A percentile compares a stretch with the other conserved stretches of the same genome.
phyloP scores from a whole-genome alignment of 1,284 basidiomycete genomes.

The Trichosporon coremiiforme region DNA sequence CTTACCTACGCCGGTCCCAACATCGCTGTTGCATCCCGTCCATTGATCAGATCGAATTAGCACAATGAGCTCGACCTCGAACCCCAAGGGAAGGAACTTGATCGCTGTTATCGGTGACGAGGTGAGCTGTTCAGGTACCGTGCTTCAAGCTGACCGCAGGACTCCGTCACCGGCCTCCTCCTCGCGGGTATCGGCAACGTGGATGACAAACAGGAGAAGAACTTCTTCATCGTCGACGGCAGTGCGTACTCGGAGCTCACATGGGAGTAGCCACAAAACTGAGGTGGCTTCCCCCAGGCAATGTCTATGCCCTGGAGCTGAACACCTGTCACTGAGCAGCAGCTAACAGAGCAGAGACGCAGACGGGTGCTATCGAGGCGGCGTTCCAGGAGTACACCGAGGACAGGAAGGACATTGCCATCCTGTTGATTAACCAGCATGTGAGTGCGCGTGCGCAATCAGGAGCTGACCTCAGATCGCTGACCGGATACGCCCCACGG shows the following conservation, averaged over 20 bases:
- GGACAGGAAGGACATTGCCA: conserved; percentile 82
- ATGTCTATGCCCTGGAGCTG: too few relatives aligned
- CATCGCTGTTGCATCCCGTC: conserved; percentile 14
- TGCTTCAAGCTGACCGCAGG: conserved; percentile 60
- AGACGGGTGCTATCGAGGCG: conserved; percentile 80
- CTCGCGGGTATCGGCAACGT: conserved; percentile 90
- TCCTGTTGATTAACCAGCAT: conserved; percentile 95
- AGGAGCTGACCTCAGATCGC: conserved; percentile 66
- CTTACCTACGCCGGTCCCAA: neutral
- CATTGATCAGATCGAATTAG: neutral
- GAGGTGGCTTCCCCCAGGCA: too few relatives aligned
- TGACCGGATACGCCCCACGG: conserved; percentile 92
- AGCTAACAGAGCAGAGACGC: conserved; percentile 67
- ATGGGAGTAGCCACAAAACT: too few relatives aligned
- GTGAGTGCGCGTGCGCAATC: conserved; percentile 59
- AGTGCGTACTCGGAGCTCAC: conserved; percentile 64
- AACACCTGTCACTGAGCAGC: too few relatives aligned
- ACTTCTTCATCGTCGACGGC: conserved; percentile 87
- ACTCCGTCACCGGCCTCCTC: conserved; percentile 89
- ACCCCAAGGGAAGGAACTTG: conserved; percentile 69
- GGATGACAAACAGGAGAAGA: conserved; percentile 86
- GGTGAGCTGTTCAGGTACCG: conserved; percentile 58
- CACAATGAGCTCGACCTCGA: conserved; percentile 41
- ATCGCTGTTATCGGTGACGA: conserved; percentile 94
- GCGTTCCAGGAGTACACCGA: conserved; percentile 90